phyloP scores from a whole-genome alignment of 2,329 filamentous ascomycete species.

The Myriosclerotinia curreyana region DNA sequence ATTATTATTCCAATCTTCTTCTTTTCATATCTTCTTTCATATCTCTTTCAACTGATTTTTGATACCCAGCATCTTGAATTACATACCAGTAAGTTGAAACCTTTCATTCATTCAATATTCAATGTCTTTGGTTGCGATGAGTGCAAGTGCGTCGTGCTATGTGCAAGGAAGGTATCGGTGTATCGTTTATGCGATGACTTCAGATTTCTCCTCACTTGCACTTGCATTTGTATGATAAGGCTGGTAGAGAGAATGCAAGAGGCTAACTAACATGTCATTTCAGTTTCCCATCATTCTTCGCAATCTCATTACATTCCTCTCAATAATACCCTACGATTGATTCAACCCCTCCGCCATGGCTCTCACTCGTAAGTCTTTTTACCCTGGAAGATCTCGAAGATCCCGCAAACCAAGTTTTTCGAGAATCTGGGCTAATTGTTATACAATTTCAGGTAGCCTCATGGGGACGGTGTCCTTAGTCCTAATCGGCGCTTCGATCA shows the following conservation, averaged over 20 bases:
- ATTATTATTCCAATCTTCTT: no score
- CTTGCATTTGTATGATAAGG: background rate
- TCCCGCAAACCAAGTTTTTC: background rate
- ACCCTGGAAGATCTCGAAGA: background rate
- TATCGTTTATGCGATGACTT: background rate
- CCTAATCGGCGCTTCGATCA: slow-evolving; percentile 57
- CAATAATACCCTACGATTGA: background rate
- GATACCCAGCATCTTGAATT: background rate
- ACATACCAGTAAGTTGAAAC: background rate
- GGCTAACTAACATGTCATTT: slow-evolving; percentile 5
- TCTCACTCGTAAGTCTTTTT: slow-evolving; percentile 3
- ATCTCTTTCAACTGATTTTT: background rate
- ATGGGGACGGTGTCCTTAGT: slow-evolving; percentile 57
- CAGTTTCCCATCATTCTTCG: slow-evolving; percentile 10
- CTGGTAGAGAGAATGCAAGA: background rate
- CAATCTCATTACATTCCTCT: slow-evolving; percentile 4
- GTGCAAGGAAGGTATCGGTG: background rate
- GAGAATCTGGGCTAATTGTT: background rate
- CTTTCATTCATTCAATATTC: background rate
- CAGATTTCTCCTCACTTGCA: background rate
- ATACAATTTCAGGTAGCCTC: slow-evolving; percentile 47
- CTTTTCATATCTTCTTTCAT: no score
- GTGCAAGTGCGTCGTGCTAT: background rate
- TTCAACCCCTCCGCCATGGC: background rate
- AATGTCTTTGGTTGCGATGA: background rate